A percentile compares a stretch with the other conserved stretches of the same genome.
These are phyloP conservation scores for Mycena amicta DNA, from an alignment of 768 basidiomycete species.

Conservation along the genomic window DNA sequence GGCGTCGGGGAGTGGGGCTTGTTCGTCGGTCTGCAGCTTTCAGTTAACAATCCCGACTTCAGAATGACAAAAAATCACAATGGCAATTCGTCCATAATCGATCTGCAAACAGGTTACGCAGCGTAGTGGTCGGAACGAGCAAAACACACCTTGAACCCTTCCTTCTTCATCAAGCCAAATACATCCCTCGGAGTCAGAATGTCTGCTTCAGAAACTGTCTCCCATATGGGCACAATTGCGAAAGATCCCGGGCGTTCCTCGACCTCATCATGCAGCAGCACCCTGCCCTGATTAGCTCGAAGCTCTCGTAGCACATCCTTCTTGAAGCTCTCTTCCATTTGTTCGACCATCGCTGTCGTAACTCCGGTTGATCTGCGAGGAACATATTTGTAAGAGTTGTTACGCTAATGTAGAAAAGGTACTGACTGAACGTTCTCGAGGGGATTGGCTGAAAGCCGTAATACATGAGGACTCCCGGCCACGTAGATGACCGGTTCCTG, in stretches of 20 bases:
- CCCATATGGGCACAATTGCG: conserved; percentile 93
- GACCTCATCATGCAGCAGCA: conserved; percentile 93
- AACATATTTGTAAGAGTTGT: not conserved
- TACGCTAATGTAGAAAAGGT: not conserved
- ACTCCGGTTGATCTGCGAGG: conserved; percentile 84
- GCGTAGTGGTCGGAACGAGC: not conserved
- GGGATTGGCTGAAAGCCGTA: conserved; percentile 84
- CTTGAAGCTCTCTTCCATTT: conserved; percentile 88
- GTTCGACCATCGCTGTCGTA: conserved; percentile 85
- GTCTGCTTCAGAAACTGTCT: conserved; percentile 76
- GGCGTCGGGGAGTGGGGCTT: conserved; percentile 90
- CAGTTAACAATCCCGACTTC: conserved; percentile 5
- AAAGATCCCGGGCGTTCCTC: conserved; percentile 91
- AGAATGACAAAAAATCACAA: conserved; percentile 52
- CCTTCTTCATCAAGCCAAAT: conserved; percentile 69
- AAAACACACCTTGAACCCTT: conserved; percentile 70
- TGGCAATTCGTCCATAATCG: conserved; percentile 86
- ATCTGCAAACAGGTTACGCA: conserved; percentile 47
- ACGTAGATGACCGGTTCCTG: conserved; percentile 94
- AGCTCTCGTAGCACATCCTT: conserved; percentile 85
- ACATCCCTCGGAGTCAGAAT: conserved; percentile 89
- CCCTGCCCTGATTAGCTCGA: conserved; percentile 67
- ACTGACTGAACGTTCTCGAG: conserved; percentile 93
- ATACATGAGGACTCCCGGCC: conserved; percentile 83
- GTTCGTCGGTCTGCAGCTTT: conserved; percentile 98